Evolutionary conservation across 192 early-diverging fungal genomes (phyloP).

Genomic region (Obelidium mucronatum): DNA sequence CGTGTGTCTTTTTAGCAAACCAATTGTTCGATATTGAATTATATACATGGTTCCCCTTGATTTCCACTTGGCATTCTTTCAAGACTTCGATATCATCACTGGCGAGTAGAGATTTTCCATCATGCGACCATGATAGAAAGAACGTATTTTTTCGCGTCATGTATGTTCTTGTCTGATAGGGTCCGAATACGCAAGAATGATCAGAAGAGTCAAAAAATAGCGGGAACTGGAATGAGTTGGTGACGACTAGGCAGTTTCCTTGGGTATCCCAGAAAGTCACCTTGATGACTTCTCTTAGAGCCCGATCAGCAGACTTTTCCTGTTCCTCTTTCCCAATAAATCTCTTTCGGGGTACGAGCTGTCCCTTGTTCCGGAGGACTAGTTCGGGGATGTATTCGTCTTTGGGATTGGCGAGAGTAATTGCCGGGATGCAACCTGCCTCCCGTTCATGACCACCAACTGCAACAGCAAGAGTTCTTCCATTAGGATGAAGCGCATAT

Average conservation of each 20-base stretch:
- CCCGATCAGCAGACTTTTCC: conserved; percentile 23
- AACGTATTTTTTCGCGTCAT: conserved; percentile 16
- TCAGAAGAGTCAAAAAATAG: conserved; percentile 35
- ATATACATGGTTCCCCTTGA: conserved; percentile 25
- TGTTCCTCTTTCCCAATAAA: conserved; percentile 3
- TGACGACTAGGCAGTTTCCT: conserved; percentile 10
- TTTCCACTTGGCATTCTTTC: conserved; percentile 33
- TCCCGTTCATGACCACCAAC: conserved; percentile 28
- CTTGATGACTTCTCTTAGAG: conserved; percentile 31
- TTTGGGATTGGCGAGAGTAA: conserved; percentile 17
- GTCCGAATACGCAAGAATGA: neutral
- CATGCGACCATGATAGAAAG: conserved; percentile 25
- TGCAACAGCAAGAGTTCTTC: conserved; percentile 32
- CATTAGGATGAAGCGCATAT: conserved; percentile 38
- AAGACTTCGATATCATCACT: conserved; percentile 35
- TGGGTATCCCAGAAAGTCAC: conserved; percentile 39
- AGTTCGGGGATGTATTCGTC: neutral
- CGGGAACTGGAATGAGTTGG: conserved; percentile 26
- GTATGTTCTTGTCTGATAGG: neutral
- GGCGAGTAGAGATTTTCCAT: conserved; percentile 29
- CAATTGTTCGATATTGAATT: neutral
- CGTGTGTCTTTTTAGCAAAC: neutral
- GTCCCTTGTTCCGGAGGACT: neutral
- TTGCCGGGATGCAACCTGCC: neutral
- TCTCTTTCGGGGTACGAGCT: neutral